phyloP scores from a whole-genome alignment of 1,284 basidiomycete genomes.

The Ceratobasidium sp. region DNA sequence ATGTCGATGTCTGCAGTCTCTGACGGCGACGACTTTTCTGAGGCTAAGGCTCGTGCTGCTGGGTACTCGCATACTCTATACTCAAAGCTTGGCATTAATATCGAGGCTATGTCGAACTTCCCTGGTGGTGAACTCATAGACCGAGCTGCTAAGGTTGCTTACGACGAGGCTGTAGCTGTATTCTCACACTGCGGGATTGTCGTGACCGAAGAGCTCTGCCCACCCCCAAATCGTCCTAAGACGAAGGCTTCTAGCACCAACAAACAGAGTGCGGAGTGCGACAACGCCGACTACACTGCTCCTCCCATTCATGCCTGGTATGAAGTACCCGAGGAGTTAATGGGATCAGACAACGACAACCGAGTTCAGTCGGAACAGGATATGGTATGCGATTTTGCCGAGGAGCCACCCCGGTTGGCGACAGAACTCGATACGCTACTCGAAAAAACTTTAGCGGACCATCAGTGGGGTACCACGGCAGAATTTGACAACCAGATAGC shows the following conservation, averaged over 20 bases:
- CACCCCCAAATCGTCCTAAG: not conserved
- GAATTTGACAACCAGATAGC: slow-evolving; percentile 14
- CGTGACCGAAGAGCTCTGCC: not conserved
- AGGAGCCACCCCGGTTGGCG: not conserved
- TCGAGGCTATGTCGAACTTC: not conserved
- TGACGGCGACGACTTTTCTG: not conserved
- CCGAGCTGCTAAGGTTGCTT: no score
- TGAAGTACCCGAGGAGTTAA: not conserved
- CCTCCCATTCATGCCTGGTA: not conserved
- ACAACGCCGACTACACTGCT: not conserved
- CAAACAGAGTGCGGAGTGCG: no score
- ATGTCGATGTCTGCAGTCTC: not conserved
- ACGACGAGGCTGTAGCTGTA: not conserved
- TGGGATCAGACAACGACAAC: not conserved
- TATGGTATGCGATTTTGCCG: not conserved
- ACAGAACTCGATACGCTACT: not conserved
- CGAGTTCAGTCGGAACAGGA: not conserved
- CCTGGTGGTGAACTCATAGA: no score
- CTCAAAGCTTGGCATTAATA: not conserved
- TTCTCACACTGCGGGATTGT: not conserved
- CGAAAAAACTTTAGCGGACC: no score
- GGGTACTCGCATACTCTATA: not conserved
- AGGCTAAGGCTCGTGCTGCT: not conserved
- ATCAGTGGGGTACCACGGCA: not conserved
- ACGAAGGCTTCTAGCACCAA: not conserved